Evolutionary conservation across 164 flowering plant species (phyloP), one percentile per base, ranked within the genome.

Genomic region (Amborella trichopoda): DNA sequence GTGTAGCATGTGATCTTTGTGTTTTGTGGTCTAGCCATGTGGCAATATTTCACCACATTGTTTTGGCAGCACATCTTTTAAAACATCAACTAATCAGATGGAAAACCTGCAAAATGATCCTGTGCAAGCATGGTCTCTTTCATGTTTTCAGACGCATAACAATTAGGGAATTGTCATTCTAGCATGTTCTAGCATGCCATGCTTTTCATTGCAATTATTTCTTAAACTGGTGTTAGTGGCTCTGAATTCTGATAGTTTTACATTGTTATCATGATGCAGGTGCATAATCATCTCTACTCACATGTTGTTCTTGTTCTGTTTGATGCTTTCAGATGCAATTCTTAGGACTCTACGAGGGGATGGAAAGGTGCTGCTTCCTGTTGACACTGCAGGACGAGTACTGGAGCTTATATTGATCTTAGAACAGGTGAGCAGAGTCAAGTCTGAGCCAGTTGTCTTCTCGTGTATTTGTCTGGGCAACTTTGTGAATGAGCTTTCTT

Each of bases 311-410:
- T 22, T 13, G 17, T n/a, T n/a, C n/a, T n/a, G 40, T 10, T 8
- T 37, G n/a, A 18, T 5, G 13, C n/a, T 1, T 37, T 18, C 39
- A 83, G 96, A 82, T 70, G 59, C 73, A 25, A 72, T 87, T 41
- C 26, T 62, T 55, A 91, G 71, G 69, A 71, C 96, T 23, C 57
- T 91, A 20, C 67, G 72, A 61, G 71, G 64, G 11, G 82, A 77
- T 55, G 99, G 99, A 28, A 87, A 87, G 56, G 80, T 91, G 20
- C 71, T 91, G 46, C 70, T 91, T 40, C 99, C 99, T 34, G 83
- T 91, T 37, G 96, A 91, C 73, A 74, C 96, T 28, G 93, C 93
- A 37, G 99, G 99, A 24, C 70, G 95, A 36, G 85, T 87, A 10
- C 55, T 91, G 64, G 99, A 91, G 66, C 85, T 91, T 53, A 33